These are phyloP conservation scores for Salix dunnii DNA, from an alignment of 345 rosid species.

Conservation along the genomic window DNA sequence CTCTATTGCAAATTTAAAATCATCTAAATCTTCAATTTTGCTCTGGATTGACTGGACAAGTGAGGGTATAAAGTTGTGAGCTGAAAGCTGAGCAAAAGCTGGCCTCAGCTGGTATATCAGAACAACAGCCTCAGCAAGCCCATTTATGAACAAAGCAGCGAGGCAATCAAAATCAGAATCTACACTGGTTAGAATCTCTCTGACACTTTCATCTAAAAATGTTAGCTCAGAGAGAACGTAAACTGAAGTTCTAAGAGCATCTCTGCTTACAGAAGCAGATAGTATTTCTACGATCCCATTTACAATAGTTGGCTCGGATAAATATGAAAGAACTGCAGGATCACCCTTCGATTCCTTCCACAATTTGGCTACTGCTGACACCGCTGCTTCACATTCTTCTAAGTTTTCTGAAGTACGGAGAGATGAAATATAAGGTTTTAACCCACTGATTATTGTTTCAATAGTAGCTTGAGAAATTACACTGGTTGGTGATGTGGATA, in stretches of 20 bases:
- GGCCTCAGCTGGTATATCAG: conserved; percentile 56
- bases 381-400: conserved; percentile 59
- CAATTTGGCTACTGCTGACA: conserved; percentile 40
- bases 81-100: conserved; percentile 45
- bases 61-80: conserved; percentile 48
- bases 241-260: conserved; percentile 44
- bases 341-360: conserved; percentile 62
- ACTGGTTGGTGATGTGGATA: conserved; percentile 54
- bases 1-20: conserved; percentile 38
- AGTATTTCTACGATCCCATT: conserved; percentile 58
- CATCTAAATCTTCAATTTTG: conserved; percentile 35
- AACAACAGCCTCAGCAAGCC: conserved; percentile 55
- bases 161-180: conserved; percentile 63
- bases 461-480: conserved; percentile 54
- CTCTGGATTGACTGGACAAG: conserved; percentile 44
- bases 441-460: conserved; percentile 45
- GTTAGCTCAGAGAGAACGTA: conserved; percentile 52
- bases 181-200: conserved; percentile 48
- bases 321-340: conserved; percentile 46
- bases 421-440: conserved; percentile 48
- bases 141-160: conserved; percentile 55
- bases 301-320: conserved; percentile 43
- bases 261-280: conserved; percentile 53
- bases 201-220: conserved; percentile 40
- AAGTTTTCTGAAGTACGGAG: conserved; percentile 60